These are phyloP conservation scores for Aspergillus amoenus DNA, from an alignment of 2,329 filamentous ascomycete genomes.

Conservation along the genomic window DNA sequence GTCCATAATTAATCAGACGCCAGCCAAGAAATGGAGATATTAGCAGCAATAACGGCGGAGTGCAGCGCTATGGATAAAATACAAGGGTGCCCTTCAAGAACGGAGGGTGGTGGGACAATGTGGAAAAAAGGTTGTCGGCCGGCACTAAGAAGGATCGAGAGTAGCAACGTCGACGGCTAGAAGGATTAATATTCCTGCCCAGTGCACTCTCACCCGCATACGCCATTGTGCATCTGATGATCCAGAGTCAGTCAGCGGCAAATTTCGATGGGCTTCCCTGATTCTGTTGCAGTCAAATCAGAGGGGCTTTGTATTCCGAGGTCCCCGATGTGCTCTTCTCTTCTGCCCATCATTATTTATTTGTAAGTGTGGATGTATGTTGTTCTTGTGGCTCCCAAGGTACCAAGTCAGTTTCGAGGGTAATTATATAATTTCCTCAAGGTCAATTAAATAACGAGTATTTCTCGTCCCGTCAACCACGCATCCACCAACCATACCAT, in stretches of 20 bases:
- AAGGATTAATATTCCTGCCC: slow-evolving; percentile 1
- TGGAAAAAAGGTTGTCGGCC: slow-evolving; percentile 14
- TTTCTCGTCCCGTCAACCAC: not conserved
- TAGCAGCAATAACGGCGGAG: too few species aligned
- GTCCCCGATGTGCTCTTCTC: not conserved
- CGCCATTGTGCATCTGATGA: slow-evolving; percentile 20
- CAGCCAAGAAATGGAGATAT: too few species aligned
- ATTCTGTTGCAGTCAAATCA: not conserved
- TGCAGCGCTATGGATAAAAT: not conserved
- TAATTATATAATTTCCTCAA: not conserved
- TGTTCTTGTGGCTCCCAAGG: not conserved
- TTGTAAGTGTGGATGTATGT: not conserved
- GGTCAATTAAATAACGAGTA: not conserved
- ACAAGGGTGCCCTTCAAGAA: not conserved
- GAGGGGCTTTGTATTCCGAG: not conserved
- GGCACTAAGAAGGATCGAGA: slow-evolving; percentile 13
- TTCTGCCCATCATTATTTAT: not conserved
- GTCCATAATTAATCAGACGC: too few species aligned
- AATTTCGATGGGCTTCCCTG: slow-evolving; percentile 1
- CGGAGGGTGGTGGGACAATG: slow-evolving; percentile 18
- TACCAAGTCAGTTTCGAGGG: not conserved
- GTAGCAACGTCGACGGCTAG: slow-evolving; percentile 2
- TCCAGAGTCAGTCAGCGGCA: slow-evolving; percentile 9
- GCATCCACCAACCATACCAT: slow-evolving; percentile 6
- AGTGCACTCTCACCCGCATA: slow-evolving; percentile 8